A percentile compares a stretch with the other conserved stretches of the same genome.
phyloP scores from a whole-genome alignment of 1,284 basidiomycete genomes.

The Ustilago xerochloae region DNA sequence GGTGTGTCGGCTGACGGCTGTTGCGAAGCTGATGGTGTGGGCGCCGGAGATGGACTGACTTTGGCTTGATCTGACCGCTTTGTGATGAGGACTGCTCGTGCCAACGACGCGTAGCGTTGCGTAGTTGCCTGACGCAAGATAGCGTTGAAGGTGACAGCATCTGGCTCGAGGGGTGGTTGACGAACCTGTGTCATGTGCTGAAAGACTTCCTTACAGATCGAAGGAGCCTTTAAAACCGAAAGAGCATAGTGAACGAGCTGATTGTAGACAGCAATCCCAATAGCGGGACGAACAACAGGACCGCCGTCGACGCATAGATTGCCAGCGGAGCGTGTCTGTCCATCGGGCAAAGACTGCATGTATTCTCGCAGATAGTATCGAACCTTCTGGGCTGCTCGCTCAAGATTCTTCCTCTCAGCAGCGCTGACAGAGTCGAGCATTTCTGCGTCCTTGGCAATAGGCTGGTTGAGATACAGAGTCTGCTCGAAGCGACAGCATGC shows the following conservation, averaged over 20 bases:
- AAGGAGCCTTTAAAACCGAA: slow-evolving; percentile 20
- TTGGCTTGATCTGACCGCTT: slow-evolving; percentile 11
- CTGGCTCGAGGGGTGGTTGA: slow-evolving; percentile 33
- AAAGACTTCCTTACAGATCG: slow-evolving; percentile 41
- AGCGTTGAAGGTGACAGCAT: slow-evolving; percentile 46
- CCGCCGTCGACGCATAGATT: slow-evolving; percentile 7
- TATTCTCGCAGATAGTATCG: slow-evolving; percentile 34
- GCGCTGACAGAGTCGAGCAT: neutral
- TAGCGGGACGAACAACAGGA: slow-evolving; percentile 22
- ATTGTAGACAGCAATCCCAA: slow-evolving; percentile 36
- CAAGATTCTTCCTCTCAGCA: slow-evolving; percentile 10
- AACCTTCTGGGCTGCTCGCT: slow-evolving; percentile 17
- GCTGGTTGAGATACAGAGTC: slow-evolving; percentile 13
- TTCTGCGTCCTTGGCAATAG: neutral
- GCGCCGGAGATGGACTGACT: neutral
- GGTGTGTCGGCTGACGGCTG: neutral
- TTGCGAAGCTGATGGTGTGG: neutral
- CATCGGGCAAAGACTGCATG: slow-evolving; percentile 32
- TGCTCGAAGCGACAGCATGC: slow-evolving; percentile 43
- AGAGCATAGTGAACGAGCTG: slow-evolving; percentile 46
- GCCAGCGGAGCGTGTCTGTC: slow-evolving; percentile 14
- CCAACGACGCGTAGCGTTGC: slow-evolving; percentile 27
- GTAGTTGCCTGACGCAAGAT: slow-evolving; percentile 48
- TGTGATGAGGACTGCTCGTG: slow-evolving; percentile 30
- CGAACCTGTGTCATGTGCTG: slow-evolving; percentile 41